Base-by-base conservation (phyloP, 345 rosid genomes). In the Pelargonium nanum region DNA sequence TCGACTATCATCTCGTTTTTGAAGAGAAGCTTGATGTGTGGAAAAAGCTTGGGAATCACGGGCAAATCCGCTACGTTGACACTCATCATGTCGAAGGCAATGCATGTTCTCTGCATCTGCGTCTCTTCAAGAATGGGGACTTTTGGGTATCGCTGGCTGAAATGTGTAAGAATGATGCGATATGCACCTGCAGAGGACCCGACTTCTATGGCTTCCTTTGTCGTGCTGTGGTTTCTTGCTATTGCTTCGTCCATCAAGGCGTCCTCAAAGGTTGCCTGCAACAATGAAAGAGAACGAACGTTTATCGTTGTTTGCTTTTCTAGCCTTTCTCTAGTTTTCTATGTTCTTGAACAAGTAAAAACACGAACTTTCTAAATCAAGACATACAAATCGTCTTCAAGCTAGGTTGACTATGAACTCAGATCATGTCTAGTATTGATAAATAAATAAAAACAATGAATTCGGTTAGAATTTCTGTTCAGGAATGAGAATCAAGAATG, bases 131-230 rank as follows among this genome's bases (percentile, higher is more conserved):
- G 80, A 51, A 89, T 85, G 0, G 95, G 97, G 45, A 92, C 83
- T 74, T 87, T 92, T 0, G 97, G 97, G 74, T 92, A 89, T 76
- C 97, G 72, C 79, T 89, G 97, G 80, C 98, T 92, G 91, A 92
- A 92, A 78, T 92, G 98, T 16, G 98, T 89, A 1, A 92, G 91
- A 77, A 92, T 56, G 48, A 92, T 80, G 2, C 91, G 80, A 65
- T 92, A 89, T 21, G 68, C 97, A 19, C 85, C 88, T 0, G 93
- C 95, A 0, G 84, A 61, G 15, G 81, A 68, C 16, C 98, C 95
- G 5, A 84, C 75, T 56, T 84, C 91, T 20, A 92, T 80, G 19
- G 98, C 96, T 82, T 92, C 98, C 77, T 81, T 80, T 2, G 96
- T 89, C 6, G 98, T 92, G 86, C 98, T 89, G 79, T 92, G 98